These are phyloP conservation scores for Rhodotorula glutinis DNA, from an alignment of 1,284 basidiomycete genomes.

Conservation along the genomic window DNA sequence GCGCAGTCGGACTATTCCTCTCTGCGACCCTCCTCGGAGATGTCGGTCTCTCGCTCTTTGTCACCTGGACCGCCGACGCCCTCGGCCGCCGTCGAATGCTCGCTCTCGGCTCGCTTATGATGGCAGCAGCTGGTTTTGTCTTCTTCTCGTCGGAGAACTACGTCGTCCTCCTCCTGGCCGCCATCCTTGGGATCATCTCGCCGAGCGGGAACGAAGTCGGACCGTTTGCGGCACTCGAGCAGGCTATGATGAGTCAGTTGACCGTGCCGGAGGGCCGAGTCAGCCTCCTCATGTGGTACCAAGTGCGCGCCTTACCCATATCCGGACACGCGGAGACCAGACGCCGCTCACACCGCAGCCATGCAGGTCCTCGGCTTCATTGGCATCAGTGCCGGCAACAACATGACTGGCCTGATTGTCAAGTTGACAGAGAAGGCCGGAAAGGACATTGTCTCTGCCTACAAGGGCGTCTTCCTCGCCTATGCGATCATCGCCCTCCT, in stretches of 20 bases:
- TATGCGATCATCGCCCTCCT: slow-evolving; percentile 18
- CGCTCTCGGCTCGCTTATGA: slow-evolving; percentile 21
- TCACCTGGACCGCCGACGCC: slow-evolving; percentile 33
- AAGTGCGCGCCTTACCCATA: neutral
- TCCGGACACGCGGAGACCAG: too few relatives aligned
- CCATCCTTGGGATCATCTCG: slow-evolving; percentile 34
- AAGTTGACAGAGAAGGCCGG: slow-evolving; percentile 5
- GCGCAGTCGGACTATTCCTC: slow-evolving; percentile 28
- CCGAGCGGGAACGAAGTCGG: slow-evolving; percentile 34
- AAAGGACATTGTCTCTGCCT: slow-evolving; percentile 6
- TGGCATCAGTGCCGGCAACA: slow-evolving; percentile 24
- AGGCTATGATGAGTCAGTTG: slow-evolving; percentile 26
- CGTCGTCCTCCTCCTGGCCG: slow-evolving; percentile 25
- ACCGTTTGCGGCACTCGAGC: slow-evolving; percentile 31
- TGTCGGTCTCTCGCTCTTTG: slow-evolving; percentile 28
- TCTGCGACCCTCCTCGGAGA: slow-evolving; percentile 34
- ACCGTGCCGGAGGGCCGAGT: slow-evolving; percentile 31
- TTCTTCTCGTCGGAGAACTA: slow-evolving; percentile 22
- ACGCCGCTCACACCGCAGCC: too few relatives aligned
- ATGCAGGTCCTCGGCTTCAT: slow-evolving; percentile 31
- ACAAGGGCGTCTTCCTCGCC: slow-evolving; percentile 20
- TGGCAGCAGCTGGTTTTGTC: slow-evolving; percentile 27
- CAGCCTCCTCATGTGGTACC: slow-evolving; percentile 13
- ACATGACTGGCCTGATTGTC: slow-evolving; percentile 19
- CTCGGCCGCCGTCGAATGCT: slow-evolving; percentile 31